Evolutionary conservation across 192 early-diverging fungal species (phyloP), one percentile per base, ranked within the genome.

Genomic region (Entomortierella beljakovae): DNA sequence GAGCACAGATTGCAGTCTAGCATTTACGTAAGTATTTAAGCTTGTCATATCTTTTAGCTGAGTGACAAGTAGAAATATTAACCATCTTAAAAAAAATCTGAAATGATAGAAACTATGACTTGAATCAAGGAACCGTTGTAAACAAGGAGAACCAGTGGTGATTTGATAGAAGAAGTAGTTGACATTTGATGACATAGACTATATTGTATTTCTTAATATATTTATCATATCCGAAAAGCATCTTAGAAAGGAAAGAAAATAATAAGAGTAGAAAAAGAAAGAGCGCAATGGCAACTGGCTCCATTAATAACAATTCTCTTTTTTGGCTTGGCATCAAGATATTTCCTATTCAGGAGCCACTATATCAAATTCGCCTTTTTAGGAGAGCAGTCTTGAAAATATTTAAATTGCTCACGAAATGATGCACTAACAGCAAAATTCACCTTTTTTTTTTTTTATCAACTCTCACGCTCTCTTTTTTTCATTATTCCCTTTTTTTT

Each of bases 11-110:
- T 34, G 58, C 9, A 52, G 61, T 6, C 60, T 79, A 35, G 66
- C 64, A 10, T 79, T 79, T 34, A 70, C 64, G 75, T 79, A 79
- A 53, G 66, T 54, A 31, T 1, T 9, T 10, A n/a, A 22, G 49
- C 49, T 25, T 51, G n/a, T n/a, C n/a, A n/a, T n/a, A n/a, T n/a
- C n/a, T n/a, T n/a, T n/a, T n/a, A n/a, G n/a, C n/a, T n/a, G n/a
- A n/a, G n/a, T n/a, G n/a, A n/a, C n/a, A n/a, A 22, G 49, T 51
- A 51, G 37, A 13, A 40, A 9, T 40, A 13, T 40, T 9, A 6
- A 13, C 6, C 37, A 40, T 40, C 43, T 46, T 20, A 46, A 46
- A 46, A 20, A 3, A 9, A 40, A 3, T 46, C 15, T 46, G 43
- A 20, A 20, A 46, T 46, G 11, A 15, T 46, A 46, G 43, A 16